phyloP scores from a whole-genome alignment of 116 monocot genomes.

The Dioscorea cayenensis region DNA sequence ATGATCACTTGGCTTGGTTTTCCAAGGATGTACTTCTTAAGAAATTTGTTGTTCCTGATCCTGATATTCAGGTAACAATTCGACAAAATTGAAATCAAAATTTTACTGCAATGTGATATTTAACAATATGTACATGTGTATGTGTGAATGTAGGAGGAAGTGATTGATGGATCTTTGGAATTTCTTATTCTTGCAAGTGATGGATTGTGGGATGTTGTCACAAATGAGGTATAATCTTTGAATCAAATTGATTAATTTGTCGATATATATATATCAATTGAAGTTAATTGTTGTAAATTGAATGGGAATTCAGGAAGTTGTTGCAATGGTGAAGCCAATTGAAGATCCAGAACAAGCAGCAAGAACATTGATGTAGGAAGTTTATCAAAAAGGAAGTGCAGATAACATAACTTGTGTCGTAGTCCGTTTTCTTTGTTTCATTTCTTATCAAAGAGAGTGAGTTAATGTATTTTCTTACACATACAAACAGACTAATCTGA shows the following conservation, averaged over 20 bases:
- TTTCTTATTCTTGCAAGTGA: constrained; percentile 94
- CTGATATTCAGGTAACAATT: constrained; percentile 66
- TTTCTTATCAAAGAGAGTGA: too few species aligned
- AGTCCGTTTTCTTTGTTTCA: constrained; percentile 75
- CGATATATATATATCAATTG: too few species aligned
- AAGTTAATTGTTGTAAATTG: too few species aligned
- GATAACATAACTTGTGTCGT: constrained; percentile 88
- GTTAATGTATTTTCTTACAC: constrained; percentile 11
- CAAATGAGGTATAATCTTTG: constrained; percentile 53
- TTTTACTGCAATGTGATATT: background rate
- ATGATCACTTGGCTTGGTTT: too few species aligned
- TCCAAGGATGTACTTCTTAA: constrained; percentile 30
- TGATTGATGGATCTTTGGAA: constrained; percentile 77
- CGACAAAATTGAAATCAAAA: background rate
- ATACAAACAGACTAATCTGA: too few species aligned
- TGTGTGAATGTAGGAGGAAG: constrained; percentile 46
- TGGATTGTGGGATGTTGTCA: constrained; percentile 90
- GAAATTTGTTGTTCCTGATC: constrained; percentile 85
- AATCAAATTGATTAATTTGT: too few species aligned
- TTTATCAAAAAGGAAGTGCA: constrained; percentile 71
- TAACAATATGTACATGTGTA: background rate
- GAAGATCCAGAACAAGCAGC: constrained; percentile 79
- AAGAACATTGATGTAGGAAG: constrained; percentile 58
- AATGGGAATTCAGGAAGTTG: constrained; percentile 54
- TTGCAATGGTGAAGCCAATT: constrained; percentile 65